Conservation (phyloP, 2,329 filamentous ascomycete species). For the Botrytis paeoniae region DNA sequence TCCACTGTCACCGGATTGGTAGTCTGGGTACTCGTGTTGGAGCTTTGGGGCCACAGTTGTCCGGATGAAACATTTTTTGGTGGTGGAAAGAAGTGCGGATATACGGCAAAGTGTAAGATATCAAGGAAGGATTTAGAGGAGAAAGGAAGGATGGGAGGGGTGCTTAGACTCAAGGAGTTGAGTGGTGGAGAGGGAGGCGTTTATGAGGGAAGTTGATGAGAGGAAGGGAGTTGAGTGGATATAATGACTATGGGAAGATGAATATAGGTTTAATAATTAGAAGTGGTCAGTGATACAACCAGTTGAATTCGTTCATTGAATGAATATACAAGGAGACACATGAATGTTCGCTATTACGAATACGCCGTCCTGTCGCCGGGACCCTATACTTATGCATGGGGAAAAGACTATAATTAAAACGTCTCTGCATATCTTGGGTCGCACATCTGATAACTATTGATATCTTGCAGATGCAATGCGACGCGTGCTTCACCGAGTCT, state of each 20-base stretch:
- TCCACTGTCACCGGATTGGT: conserved; percentile 46
- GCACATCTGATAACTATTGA: conserved; percentile 1
- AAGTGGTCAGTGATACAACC: neutral
- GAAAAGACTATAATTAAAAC: neutral
- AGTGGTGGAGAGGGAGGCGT: conserved; percentile 20
- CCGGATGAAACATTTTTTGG: conserved; percentile 46
- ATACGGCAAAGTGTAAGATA: conserved; percentile 44
- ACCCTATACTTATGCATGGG: neutral
- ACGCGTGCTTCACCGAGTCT: neutral
- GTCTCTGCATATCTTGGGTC: neutral
- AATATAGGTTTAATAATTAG: neutral
- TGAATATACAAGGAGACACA: neutral
- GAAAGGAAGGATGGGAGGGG: conserved; percentile 26
- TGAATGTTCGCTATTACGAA: neutral
- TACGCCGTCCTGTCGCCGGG: neutral
- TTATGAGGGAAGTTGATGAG: conserved; percentile 24
- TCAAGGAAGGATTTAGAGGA: conserved; percentile 41
- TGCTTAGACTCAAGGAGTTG: conserved; percentile 3
- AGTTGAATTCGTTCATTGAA: neutral
- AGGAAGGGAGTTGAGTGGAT: neutral
- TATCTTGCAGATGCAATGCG: neutral
- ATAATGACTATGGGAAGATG: neutral
- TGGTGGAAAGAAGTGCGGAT: conserved; percentile 40
- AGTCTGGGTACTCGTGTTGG: conserved; percentile 47
- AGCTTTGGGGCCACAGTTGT: conserved; percentile 50